These are phyloP conservation scores for Sindora glabra DNA, from an alignment of 306 rosid species.

Conservation along the genomic window DNA sequence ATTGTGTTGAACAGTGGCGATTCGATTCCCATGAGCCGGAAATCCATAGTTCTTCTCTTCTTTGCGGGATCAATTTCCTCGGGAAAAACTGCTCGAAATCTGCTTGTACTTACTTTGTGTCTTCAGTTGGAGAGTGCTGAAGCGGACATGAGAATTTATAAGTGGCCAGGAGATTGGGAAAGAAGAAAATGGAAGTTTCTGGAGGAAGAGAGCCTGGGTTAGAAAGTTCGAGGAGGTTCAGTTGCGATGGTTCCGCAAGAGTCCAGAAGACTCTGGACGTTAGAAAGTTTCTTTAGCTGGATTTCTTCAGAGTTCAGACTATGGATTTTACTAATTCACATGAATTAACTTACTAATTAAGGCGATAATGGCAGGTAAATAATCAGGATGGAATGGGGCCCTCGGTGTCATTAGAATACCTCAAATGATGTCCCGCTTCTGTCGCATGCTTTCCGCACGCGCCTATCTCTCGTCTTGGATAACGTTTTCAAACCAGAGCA, in stretches of 20 bases:
- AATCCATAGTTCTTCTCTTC: conserved; percentile 43
- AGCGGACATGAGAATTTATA: not conserved
- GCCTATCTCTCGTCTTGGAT: no score
- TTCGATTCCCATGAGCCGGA: conserved; percentile 58
- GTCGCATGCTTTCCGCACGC: no score
- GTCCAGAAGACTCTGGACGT: not conserved
- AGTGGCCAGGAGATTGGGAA: not conserved
- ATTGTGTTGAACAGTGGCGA: conserved; percentile 53
- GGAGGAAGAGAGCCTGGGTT: not conserved
- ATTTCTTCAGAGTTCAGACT: no score
- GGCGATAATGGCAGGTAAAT: no score
- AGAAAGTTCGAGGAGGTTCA: not conserved
- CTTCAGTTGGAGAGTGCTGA: not conserved
- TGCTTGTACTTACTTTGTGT: not conserved
- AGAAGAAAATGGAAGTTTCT: conserved; percentile 15
- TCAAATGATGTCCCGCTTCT: no score
- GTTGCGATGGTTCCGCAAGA: not conserved
- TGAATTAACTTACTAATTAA: no score
- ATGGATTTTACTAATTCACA: no score
- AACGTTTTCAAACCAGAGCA: no score
- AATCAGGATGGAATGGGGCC: no score
- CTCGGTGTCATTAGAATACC: no score
- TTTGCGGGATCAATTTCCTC: no score
- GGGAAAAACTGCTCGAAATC: not conserved
- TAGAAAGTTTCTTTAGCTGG: no score